A percentile compares a stretch with the other conserved stretches of the same genome.
phyloP scores from a whole-genome alignment of 1,139 yeast species.

The Arxiozyma heterogenica region DNA sequence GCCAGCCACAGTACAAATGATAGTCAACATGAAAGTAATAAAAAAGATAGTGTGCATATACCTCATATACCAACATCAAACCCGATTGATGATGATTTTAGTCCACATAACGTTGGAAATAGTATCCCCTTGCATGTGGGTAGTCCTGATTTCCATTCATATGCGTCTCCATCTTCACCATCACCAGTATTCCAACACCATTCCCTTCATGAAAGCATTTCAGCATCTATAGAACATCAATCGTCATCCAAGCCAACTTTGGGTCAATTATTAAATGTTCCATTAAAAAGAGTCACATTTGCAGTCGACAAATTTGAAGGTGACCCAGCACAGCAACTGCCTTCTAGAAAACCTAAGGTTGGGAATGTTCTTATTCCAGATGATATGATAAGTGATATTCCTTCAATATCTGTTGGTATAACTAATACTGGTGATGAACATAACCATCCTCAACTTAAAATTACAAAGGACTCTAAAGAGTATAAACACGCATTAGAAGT shows the following conservation, averaged over 20 bases:
- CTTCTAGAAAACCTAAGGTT: slow-evolving; percentile 70
- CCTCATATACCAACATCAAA: not conserved
- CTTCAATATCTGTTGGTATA: slow-evolving; percentile 60
- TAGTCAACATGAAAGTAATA: too few species aligned
- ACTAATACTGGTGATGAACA: slow-evolving; percentile 24
- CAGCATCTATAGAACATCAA: not conserved
- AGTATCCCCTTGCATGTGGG: slow-evolving; percentile 1
- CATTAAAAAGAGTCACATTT: slow-evolving; percentile 63
- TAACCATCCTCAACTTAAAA: slow-evolving; percentile 9
- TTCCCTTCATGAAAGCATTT: not conserved
- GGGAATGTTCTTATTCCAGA: slow-evolving; percentile 77
- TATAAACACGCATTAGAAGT: slow-evolving; percentile 47
- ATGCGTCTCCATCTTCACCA: not conserved
- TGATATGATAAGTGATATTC: slow-evolving; percentile 49
- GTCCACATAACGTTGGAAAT: not conserved
- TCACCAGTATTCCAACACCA: not conserved
- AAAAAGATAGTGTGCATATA: not conserved
- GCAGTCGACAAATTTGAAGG: slow-evolving; percentile 56
- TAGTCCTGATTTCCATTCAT: slow-evolving; percentile 1
- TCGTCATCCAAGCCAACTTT: not conserved
- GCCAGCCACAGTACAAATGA: not conserved
- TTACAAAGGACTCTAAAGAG: slow-evolving; percentile 41
- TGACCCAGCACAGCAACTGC: slow-evolving; percentile 95
- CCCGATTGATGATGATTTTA: not conserved
- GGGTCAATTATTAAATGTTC: slow-evolving; percentile 19